Base-by-base conservation (phyloP, 2,329 filamentous ascomycete species). In the Trichoderma sp. region DNA sequence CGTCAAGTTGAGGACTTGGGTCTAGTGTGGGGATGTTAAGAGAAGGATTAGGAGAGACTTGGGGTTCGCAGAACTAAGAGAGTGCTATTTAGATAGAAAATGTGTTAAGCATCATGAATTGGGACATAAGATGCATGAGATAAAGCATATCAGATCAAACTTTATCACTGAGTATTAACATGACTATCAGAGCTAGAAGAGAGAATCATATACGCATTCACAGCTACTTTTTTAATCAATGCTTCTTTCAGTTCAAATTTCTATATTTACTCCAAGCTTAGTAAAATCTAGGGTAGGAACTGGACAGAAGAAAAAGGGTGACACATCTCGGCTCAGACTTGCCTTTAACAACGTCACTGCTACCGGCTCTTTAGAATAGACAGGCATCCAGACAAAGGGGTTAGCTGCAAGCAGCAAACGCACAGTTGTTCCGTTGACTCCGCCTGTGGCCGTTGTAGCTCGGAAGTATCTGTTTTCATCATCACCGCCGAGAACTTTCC, bases 401-500 rank as follows among this genome's bases (percentile, higher is more conserved):
- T 88, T 89, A 85, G 83, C 80, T 78, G 76, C 59, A 71, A 75
- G 24, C 84, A 79, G 81, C 82, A 89, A 91, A 91, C 88, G 77
- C 89, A 84, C 88, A 85, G 75, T 80, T 78, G 77, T 75, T 75
- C 76, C 56, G 38, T 63, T 74, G 68, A 77, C 75, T 77, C 77
- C 76, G 77, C 69, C 77, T 76, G 75, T 59, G 27, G 75, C 74
- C 76, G 75, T 83, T 83, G 79, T 82, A 84, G 87, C 89, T 94
- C 91, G 88, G 91, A 91, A 94, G 92, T 94, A 94, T 94, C 92
- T 93, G 92, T 85, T 85, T 80, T 85, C 60, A 85, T 93, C 91
- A 92, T 93, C 91, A 93, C 83, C 77, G 90, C 91, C 87, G 79
- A 76, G 74, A 41, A 65, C 6, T 74, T 59, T n/a, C 38, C 9